Conservation (phyloP, 1,284 basidiomycete species). For the Moesziomyces sp. region DNA sequence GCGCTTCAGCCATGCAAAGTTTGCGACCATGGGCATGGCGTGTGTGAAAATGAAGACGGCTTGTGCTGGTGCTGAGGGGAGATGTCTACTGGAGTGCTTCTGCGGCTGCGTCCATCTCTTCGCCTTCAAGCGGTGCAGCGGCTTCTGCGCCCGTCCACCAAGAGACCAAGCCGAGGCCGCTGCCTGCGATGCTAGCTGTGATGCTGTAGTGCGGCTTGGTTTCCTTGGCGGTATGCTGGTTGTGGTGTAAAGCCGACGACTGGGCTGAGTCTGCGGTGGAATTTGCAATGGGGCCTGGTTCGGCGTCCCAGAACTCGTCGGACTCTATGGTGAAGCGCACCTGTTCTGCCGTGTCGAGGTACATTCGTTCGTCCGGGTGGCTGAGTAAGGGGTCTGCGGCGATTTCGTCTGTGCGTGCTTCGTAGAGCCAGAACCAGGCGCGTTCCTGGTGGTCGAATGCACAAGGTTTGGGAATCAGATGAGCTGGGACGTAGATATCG, state of each 20-base stretch:
- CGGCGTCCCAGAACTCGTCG: slow-evolving; percentile 89
- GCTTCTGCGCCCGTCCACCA: slow-evolving; percentile 72
- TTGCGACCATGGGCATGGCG: too few relatives aligned
- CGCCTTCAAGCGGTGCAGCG: slow-evolving; percentile 30
- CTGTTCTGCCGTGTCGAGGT: slow-evolving; percentile 83
- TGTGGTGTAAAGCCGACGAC: slow-evolving; percentile 17
- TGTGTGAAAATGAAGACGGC: too few relatives aligned
- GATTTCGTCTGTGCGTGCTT: slow-evolving; percentile 61
- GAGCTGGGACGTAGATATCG: slow-evolving; percentile 82
- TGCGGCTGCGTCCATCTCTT: slow-evolving; percentile 5
- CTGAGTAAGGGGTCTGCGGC: slow-evolving; percentile 45
- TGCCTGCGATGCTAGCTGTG: slow-evolving; percentile 79
- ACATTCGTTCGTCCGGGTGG: slow-evolving; percentile 77
- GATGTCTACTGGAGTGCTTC: background rate
- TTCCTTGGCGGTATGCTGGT: slow-evolving; percentile 34
- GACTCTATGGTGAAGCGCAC: slow-evolving; percentile 88
- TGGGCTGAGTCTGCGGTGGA: slow-evolving; percentile 13
- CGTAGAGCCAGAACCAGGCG: slow-evolving; percentile 69
- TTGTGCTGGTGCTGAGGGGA: too few relatives aligned
- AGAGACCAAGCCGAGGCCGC: slow-evolving; percentile 78
- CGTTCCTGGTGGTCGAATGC: slow-evolving; percentile 73
- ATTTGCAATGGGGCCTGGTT: slow-evolving; percentile 77
- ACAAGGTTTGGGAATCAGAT: slow-evolving; percentile 77
- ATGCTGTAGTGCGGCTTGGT: slow-evolving; percentile 44
- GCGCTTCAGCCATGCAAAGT: slow-evolving; percentile 2